Evolutionary conservation across 495 filamentous ascomycete genomes (phyloP).

Genomic region (Aspergillus hancockii): DNA sequence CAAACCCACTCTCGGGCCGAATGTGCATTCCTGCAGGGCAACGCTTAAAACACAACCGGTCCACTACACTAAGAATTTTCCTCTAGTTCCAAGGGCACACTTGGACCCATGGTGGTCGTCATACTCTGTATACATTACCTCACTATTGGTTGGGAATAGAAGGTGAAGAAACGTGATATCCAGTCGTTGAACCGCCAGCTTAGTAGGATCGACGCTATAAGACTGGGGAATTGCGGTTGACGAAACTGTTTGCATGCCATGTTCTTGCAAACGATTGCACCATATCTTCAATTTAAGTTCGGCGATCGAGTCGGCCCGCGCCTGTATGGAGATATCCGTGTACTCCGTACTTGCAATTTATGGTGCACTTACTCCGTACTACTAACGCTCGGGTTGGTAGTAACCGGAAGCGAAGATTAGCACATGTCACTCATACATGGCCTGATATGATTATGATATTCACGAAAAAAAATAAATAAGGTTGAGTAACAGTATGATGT

Average conservation of each 20-base stretch:
- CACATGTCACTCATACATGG: not conserved
- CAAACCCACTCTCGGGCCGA: conserved; percentile 24
- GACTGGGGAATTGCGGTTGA: not conserved
- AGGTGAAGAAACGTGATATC: not conserved
- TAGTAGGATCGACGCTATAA: not conserved
- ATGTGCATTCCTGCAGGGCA: conserved; percentile 22
- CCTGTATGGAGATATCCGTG: not conserved
- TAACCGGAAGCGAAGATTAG: not conserved
- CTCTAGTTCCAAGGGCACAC: not conserved
- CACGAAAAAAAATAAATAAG: not conserved
- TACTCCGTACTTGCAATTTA: too few relatives aligned
- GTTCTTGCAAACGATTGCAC: not conserved
- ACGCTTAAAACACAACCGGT: conserved; percentile 5
- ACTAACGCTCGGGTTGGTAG: not conserved
- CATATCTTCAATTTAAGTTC: not conserved
- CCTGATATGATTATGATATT: not conserved
- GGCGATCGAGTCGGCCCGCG: not conserved
- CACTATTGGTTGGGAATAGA: not conserved
- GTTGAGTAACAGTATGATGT: not conserved
- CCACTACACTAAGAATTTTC: conserved; percentile 4
- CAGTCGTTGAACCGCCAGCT: not conserved
- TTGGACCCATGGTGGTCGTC: not conserved
- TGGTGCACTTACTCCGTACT: not conserved
- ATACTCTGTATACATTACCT: conserved; percentile 1
- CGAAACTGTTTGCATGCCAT: not conserved